Evolutionary conservation across 345 rosid genomes (phyloP).

Genomic region (Streptanthus diversifolius): DNA sequence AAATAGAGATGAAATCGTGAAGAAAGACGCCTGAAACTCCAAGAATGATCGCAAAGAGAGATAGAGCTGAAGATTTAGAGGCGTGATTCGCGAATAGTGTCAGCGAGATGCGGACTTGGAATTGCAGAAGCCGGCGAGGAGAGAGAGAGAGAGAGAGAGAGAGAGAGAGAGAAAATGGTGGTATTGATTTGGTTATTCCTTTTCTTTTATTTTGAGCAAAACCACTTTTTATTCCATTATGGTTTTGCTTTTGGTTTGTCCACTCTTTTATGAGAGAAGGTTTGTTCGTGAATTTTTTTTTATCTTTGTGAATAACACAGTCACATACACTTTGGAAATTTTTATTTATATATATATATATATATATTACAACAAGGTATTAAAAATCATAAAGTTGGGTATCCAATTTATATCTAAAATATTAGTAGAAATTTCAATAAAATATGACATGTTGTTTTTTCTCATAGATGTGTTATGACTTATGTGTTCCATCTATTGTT

Average conservation of each 20-base stretch:
- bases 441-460: background rate
- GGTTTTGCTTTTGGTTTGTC: slow-evolving; percentile 34
- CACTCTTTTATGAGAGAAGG: slow-evolving; percentile 19
- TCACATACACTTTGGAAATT: slow-evolving; percentile 25
- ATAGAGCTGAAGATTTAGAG: background rate
- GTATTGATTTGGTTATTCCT: background rate
- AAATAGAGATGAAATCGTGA: slow-evolving; percentile 11
- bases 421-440: background rate
- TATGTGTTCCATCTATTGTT: background rate
- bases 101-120: slow-evolving; percentile 26
- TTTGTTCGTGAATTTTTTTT: slow-evolving; percentile 13
- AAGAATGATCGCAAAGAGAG: slow-evolving; percentile 1
- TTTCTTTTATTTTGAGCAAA: background rate
- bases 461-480: background rate
- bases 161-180: slow-evolving; percentile 12
- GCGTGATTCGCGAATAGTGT: slow-evolving; percentile 5
- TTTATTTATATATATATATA: background rate
- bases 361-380: slow-evolving; percentile 12
- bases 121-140: slow-evolving; percentile 28
- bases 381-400: background rate
- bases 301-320: slow-evolving; percentile 35
- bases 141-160: slow-evolving; percentile 18
- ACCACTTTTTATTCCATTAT: slow-evolving; percentile 29
- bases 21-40: background rate
- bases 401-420: background rate